Conservation (phyloP, 129 eudicot species). For the Mikania micrantha region DNA sequence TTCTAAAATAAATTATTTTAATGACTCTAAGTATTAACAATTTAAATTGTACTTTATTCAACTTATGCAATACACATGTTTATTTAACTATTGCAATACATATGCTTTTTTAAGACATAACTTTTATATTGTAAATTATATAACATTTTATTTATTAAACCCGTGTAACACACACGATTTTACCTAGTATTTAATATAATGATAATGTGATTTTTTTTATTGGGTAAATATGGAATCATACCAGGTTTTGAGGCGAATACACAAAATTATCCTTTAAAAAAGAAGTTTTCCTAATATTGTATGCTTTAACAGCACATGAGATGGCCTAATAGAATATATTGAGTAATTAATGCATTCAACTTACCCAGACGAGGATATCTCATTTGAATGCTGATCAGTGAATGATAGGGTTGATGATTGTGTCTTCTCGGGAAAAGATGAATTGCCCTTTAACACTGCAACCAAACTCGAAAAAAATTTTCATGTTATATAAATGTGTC, state of each 20-base stretch:
- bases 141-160: no score
- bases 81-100: no score
- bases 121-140: no score
- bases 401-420: slow-evolving; percentile 44
- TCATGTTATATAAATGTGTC: not conserved
- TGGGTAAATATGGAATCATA: not conserved
- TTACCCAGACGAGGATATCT: slow-evolving; percentile 66
- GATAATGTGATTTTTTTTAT: not conserved
- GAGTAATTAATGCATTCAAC: slow-evolving; percentile 11
- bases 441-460: slow-evolving; percentile 79
- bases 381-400: slow-evolving; percentile 65
- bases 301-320: not conserved
- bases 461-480: slow-evolving; percentile 2
- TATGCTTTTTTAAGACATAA: no score
- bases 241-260: not conserved
- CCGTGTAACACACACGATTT: no score
- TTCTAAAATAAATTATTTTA: no score
- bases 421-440: slow-evolving; percentile 70
- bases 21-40: no score
- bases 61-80: no score
- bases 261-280: not conserved
- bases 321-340: not conserved
- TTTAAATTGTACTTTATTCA: no score
- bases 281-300: not conserved
- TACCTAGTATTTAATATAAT: no score